Evolutionary conservation across 805 yeast species (phyloP).

Genomic region (Cyberlindnera nakhonratchasimensis): DNA sequence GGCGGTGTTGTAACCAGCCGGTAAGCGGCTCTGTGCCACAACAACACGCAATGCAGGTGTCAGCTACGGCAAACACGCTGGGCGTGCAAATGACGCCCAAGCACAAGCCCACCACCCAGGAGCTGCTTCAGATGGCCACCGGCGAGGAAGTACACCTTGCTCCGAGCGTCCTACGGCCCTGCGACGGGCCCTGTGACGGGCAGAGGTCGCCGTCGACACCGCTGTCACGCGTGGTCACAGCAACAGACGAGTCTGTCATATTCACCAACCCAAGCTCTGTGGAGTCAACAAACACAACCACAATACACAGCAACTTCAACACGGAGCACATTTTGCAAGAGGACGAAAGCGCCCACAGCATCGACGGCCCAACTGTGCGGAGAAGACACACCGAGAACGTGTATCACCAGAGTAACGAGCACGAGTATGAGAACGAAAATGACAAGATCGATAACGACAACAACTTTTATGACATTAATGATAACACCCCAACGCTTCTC

Average conservation of each 20-base stretch:
- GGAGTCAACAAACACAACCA: conserved; percentile 24
- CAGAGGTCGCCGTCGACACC: conserved; percentile 17
- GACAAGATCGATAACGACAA: conserved; percentile 1
- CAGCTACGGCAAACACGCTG: too few relatives aligned
- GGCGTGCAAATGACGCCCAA: too few relatives aligned
- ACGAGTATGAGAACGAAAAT: conserved; percentile 1
- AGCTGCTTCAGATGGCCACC: background rate
- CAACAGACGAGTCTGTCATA: conserved; percentile 26
- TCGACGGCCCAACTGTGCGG: background rate
- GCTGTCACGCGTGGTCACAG: conserved; percentile 21
- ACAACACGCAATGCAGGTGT: too few relatives aligned
- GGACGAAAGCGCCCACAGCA: background rate
- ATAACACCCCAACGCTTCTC: conserved; percentile 4
- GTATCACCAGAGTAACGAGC: background rate
- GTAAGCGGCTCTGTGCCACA: too few relatives aligned
- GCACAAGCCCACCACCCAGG: too few relatives aligned
- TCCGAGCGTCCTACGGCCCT: too few relatives aligned
- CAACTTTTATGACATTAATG: conserved; percentile 10
- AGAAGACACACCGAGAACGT: background rate
- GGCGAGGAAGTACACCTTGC: background rate
- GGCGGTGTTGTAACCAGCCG: too few relatives aligned
- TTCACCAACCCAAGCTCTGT: conserved; percentile 28
- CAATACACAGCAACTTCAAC: conserved; percentile 13
- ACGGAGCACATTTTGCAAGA: background rate
- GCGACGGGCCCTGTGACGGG: background rate